Conservation (phyloP, 257 asterid genomes). For the Striga asiatica region DNA sequence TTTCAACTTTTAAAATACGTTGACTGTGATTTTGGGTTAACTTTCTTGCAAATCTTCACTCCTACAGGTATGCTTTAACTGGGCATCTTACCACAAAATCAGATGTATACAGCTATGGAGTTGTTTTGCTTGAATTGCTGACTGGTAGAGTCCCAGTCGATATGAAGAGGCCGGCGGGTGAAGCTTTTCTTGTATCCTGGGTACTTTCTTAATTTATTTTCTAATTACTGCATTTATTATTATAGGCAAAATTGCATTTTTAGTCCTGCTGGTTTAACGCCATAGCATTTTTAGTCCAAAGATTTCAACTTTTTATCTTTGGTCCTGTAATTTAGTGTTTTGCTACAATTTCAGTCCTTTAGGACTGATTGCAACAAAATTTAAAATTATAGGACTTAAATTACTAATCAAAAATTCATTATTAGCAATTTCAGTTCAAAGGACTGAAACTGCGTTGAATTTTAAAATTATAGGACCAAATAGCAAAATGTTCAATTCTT, state of each 20-base stretch:
- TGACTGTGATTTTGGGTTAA: background rate
- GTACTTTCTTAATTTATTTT: constrained; percentile 26
- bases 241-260: too few species aligned
- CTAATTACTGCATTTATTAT: too few species aligned
- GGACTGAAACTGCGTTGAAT: too few species aligned
- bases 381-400: too few species aligned
- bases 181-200: constrained; percentile 89
- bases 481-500: too few species aligned
- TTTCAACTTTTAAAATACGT: background rate
- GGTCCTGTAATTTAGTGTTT: too few species aligned
- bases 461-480: too few species aligned
- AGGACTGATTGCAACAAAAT: background rate
- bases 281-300: too few species aligned
- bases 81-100: constrained; percentile 92
- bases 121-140: constrained; percentile 77
- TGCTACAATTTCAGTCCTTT: too few species aligned
- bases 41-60: background rate
- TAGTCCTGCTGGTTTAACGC: too few species aligned
- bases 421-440: background rate
- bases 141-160: constrained; percentile 92
- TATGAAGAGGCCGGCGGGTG: constrained; percentile 80
- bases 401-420: background rate
- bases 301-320: too few species aligned
- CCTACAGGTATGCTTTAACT: constrained; percentile 68
- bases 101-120: constrained; percentile 90